These are phyloP conservation scores for Stagonosporopsis tanaceti DNA, from an alignment of 2,329 filamentous ascomycete genomes.

Conservation along the genomic window DNA sequence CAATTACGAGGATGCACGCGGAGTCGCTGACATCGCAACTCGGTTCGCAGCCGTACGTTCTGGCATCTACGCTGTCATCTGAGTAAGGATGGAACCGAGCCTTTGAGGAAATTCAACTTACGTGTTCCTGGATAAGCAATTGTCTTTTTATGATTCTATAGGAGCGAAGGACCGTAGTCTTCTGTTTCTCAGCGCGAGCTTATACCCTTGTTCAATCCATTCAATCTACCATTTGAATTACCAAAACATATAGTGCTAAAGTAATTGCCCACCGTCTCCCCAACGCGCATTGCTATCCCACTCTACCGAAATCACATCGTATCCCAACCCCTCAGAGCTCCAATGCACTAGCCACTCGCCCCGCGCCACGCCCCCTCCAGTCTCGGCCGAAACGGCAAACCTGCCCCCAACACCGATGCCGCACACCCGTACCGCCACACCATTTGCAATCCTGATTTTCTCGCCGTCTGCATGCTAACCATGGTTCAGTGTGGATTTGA, in stretches of 20 bases:
- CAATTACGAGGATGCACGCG: background rate
- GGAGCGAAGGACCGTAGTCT: background rate
- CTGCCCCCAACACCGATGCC: background rate
- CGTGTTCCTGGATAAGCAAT: background rate
- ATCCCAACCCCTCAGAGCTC: background rate
- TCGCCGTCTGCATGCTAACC: background rate
- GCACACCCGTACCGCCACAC: background rate
- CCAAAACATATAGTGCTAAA: background rate
- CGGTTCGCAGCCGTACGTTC: background rate
- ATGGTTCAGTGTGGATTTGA: background rate
- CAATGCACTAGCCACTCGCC: background rate
- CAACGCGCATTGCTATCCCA: background rate
- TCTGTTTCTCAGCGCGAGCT: slow-evolving; percentile 2
- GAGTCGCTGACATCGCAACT: background rate
- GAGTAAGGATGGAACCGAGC: background rate
- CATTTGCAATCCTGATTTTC: background rate
- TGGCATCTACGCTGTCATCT: background rate
- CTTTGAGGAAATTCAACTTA: background rate
- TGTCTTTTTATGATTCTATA: background rate
- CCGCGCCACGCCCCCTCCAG: background rate
- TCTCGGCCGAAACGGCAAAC: background rate
- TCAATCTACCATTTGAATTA: background rate
- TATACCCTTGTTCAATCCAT: slow-evolving; percentile 20
- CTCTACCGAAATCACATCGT: background rate
- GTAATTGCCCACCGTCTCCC: background rate